A percentile compares a stretch with the other conserved stretches of the same genome.
Conservation (phyloP, 2,329 filamentous ascomycete genomes). For the Hypoxylon sp. region DNA sequence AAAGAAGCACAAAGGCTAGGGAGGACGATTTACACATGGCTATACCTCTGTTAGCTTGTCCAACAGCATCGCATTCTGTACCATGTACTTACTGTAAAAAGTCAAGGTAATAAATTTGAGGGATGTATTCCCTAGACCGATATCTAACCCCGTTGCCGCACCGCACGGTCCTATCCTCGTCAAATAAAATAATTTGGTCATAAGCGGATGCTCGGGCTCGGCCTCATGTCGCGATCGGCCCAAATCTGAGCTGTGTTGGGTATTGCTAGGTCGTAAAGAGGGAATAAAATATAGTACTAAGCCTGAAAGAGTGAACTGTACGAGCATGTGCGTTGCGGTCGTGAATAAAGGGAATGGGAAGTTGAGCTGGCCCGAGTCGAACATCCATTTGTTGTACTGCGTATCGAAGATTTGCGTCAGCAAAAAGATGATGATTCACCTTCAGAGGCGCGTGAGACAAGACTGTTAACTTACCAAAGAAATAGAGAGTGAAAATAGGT, state of each 20-base stretch:
- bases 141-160: conserved; percentile 90
- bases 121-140: conserved; percentile 94
- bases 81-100: conserved; percentile 77
- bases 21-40: conserved; percentile 99
- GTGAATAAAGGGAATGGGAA: conserved; percentile 96
- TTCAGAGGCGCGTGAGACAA: not conserved
- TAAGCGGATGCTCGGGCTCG: conserved; percentile 67
- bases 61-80: not conserved
- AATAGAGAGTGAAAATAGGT: conserved; percentile 88
- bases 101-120: conserved; percentile 96
- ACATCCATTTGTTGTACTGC: conserved; percentile 99
- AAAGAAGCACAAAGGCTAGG: conserved; percentile 91
- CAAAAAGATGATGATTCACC: conserved; percentile 30
- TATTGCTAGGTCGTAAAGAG: conserved; percentile 73
- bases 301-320: conserved; percentile 84
- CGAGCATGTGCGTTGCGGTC: conserved; percentile 92
- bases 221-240: conserved; percentile 60
- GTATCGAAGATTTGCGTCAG: conserved; percentile 31
- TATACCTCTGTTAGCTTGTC: conserved; percentile 42
- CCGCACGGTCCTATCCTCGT: conserved; percentile 93
- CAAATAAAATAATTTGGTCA: conserved; percentile 91
- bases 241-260: conserved; percentile 55
- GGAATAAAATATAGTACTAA: conserved; percentile 84
- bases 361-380: conserved; percentile 81
- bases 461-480: conserved; percentile 72